Evolutionary conservation across 139 green algal genomes (phyloP).

Genomic region (Chlorokybus atmophyticus): DNA sequence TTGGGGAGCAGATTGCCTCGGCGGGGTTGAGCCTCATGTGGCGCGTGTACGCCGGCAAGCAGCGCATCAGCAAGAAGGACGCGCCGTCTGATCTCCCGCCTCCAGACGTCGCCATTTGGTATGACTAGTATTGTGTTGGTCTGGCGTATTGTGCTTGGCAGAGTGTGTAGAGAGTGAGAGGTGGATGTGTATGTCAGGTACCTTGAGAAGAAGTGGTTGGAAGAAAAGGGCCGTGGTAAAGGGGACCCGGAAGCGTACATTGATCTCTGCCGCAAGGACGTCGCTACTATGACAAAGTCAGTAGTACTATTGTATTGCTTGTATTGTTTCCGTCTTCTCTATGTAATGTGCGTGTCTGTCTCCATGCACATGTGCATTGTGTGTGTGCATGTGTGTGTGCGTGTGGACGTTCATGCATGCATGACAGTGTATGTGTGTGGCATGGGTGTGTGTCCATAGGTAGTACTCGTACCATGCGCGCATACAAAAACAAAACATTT

Average conservation of each 20-base stretch:
- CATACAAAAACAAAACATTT: slow-evolving; percentile 1
- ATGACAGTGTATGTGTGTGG: too few relatives aligned
- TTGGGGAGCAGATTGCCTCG: slow-evolving; percentile 22
- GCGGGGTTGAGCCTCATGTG: slow-evolving; percentile 20
- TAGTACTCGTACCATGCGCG: too few relatives aligned
- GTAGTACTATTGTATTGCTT: too few relatives aligned
- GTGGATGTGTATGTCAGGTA: slow-evolving; percentile 22
- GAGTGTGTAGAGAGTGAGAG: too few relatives aligned
- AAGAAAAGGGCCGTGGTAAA: slow-evolving; percentile 10
- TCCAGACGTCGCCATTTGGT: background rate
- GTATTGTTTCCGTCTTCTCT: background rate
- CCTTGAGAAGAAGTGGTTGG: slow-evolving; percentile 24
- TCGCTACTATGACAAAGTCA: too few relatives aligned
- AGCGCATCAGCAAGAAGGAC: slow-evolving; percentile 16
- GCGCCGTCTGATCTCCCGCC: slow-evolving; percentile 8
- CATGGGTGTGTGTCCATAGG: too few relatives aligned
- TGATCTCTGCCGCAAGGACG: slow-evolving; percentile 25
- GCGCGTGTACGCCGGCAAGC: slow-evolving; percentile 26
- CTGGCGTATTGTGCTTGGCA: too few relatives aligned
- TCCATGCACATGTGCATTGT: too few relatives aligned
- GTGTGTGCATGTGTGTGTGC: too few relatives aligned
- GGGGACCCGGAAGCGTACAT: slow-evolving; percentile 21
- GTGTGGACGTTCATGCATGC: too few relatives aligned
- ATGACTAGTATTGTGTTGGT: background rate
- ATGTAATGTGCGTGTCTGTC: background rate